These are phyloP conservation scores for Torulaspora maleeae DNA, from an alignment of 805 yeast species.

Conservation along the genomic window DNA sequence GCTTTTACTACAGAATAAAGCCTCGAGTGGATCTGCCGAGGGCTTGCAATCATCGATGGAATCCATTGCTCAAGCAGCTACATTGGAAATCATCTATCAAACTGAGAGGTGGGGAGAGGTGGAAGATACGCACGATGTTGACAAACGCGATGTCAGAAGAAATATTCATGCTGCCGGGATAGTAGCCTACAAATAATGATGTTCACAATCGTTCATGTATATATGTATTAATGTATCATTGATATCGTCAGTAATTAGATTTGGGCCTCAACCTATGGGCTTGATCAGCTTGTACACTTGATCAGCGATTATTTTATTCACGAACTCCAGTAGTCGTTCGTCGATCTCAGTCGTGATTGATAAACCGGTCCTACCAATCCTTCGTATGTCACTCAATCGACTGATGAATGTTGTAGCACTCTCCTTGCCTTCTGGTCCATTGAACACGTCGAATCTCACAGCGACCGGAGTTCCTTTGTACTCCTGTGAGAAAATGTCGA, in stretches of 20 bases:
- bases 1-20: slow-evolving; percentile 49
- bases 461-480: slow-evolving; percentile 15
- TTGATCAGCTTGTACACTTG: slow-evolving; percentile 23
- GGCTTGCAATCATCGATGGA: slow-evolving; percentile 47
- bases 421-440: background rate
- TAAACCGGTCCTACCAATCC: slow-evolving; percentile 32
- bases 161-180: slow-evolving; percentile 75
- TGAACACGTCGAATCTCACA: slow-evolving; percentile 16
- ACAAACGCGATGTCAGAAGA: slow-evolving; percentile 81
- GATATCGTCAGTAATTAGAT: background rate
- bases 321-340: slow-evolving; percentile 27
- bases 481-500: slow-evolving; percentile 25
- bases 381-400: slow-evolving; percentile 17
- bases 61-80: slow-evolving; percentile 70
- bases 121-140: slow-evolving; percentile 98
- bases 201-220: slow-evolving; percentile 1
- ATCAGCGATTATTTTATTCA: slow-evolving; percentile 24
- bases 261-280: background rate
- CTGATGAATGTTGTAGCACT: slow-evolving; percentile 7
- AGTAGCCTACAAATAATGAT: slow-evolving; percentile 36
- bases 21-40: slow-evolving; percentile 13
- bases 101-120: slow-evolving; percentile 96
- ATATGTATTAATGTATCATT: slow-evolving; percentile 5
- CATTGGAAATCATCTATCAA: slow-evolving; percentile 79
- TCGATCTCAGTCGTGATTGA: slow-evolving; percentile 12